A percentile compares a stretch with the other conserved stretches of the same genome.
Conservation (phyloP, 2,329 filamentous ascomycete species). For the Thermoascus crustaceus region DNA sequence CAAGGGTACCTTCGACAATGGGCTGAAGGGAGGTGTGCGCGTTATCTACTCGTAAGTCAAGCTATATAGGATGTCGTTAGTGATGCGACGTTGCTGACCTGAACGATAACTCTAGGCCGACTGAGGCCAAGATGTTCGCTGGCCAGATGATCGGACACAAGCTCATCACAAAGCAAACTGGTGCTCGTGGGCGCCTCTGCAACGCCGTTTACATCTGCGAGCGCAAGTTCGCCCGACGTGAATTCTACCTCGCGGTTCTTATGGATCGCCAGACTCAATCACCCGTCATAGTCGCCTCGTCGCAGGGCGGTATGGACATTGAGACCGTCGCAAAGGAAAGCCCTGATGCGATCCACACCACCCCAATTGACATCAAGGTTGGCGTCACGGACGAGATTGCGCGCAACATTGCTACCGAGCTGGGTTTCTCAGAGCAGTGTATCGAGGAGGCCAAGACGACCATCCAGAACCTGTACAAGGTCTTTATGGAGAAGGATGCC, state of each 20-base stretch:
- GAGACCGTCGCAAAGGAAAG: conserved; percentile 97
- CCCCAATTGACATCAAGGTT: conserved; percentile 83
- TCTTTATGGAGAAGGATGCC: conserved; percentile 96
- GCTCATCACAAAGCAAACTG: conserved; percentile 98
- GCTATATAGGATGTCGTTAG: background rate
- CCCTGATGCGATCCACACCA: conserved; percentile 91
- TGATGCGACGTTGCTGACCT: conserved; percentile 7
- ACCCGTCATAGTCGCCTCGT: conserved; percentile 94
- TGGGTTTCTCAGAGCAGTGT: conserved; percentile 97
- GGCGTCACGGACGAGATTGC: conserved; percentile 96
- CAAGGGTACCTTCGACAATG: conserved; percentile 97
- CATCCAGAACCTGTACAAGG: conserved; percentile 97
- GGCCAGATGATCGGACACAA: conserved; percentile 99
- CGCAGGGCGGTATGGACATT: conserved; percentile 98
- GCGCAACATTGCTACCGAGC: conserved; percentile 75
- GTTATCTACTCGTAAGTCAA: conserved; percentile 81
- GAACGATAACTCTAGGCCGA: conserved; percentile 47
- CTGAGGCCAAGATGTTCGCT: conserved; percentile 92
- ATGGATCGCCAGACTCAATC: conserved; percentile 91
- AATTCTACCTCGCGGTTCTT: conserved; percentile 97
- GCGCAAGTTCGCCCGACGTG: conserved; percentile 97
- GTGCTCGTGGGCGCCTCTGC: conserved; percentile 85
- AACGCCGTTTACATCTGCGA: conserved; percentile 98
- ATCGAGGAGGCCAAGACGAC: conserved; percentile 90
- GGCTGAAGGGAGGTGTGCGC: conserved; percentile 95